Base-by-base conservation (phyloP, 2,329 filamentous ascomycete species). In the Colletotrichum truncatum region DNA sequence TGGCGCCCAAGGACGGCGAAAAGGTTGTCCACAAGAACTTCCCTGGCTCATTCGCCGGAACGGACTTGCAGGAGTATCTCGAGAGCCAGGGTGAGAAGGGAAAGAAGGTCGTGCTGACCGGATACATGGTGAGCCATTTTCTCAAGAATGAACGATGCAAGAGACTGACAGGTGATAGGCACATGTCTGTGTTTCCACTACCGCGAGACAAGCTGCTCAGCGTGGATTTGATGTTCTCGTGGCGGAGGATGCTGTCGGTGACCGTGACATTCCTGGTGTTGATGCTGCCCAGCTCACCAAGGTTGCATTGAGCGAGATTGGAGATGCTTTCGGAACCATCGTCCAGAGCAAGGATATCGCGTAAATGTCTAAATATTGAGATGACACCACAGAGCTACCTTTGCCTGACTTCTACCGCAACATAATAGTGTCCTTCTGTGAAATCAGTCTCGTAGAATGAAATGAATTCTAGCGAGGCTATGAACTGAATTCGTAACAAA, bases 121-220 rank as follows among this genome's bases (percentile, higher is more conserved):
- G 87, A 1, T 89, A 89, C 72, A 89, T 89, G 84, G 74, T 85
- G 52, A 75, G 78, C 7, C 41, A 65, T 1, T 5, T 12, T 14
- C 10, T 4, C 7, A 21, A 5, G 9, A 32, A 32, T n/a, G 6
- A 18, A n/a, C n/a, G 21, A 30, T 11, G 3, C 0, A 2, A 6
- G 5, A 1, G 2, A 14, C 41, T 65, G 7, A 48, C 30, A n/a
- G 1, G 0, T 10, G 5, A 5, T n/a, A 85, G 85, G 88, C 90
- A 2, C 89, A 92, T 73, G 85, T 92, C 1, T 83, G 80, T 85
- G 88, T 81, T 76, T 91, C 66, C 78, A 87, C 88, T 0, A 92
- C 90, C 0, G 87, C 89, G 0, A 79, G 89, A 45, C 84, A 88
- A 52, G 90, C 81, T 2, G 80, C 77, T 4, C 85, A 92, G 73